These are phyloP conservation scores for Carex littledalei DNA, from an alignment of 176 grass and related monocot genomes.

Conservation along the genomic window DNA sequence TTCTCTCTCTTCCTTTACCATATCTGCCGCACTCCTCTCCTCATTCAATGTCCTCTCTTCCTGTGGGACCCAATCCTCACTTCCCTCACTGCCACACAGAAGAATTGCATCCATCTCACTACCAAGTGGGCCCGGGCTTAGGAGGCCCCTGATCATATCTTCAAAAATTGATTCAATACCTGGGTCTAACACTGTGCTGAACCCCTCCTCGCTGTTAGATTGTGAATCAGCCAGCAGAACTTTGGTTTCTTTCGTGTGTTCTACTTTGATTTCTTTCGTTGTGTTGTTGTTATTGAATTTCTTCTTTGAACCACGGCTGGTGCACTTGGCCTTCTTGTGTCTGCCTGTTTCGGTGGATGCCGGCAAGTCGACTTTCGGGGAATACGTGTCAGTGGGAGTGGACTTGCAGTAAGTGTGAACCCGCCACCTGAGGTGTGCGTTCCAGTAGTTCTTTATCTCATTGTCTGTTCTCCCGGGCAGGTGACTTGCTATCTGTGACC, in stretches of 20 bases:
- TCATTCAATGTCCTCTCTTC: not conserved
- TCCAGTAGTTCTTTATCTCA: conserved; percentile 99
- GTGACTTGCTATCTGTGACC: conserved; percentile 64
- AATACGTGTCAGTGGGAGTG: not conserved
- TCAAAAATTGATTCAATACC: conserved; percentile 32
- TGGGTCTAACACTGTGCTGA: conserved; percentile 45
- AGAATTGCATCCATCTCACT: conserved; percentile 44
- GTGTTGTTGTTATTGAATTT: not conserved
- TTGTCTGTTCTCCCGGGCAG: conserved; percentile 84
- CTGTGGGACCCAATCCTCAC: not conserved
- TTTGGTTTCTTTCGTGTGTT: not conserved
- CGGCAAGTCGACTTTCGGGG: conserved; percentile 27
- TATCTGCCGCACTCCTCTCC: not conserved
- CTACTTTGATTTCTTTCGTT: not conserved
- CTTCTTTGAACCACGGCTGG: conserved; percentile 28
- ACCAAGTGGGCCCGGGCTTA: conserved; percentile 20
- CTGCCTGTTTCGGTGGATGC: conserved; percentile 17
- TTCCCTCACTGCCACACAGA: not conserved
- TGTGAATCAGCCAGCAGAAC: not conserved
- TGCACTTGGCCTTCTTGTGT: conserved; percentile 31
- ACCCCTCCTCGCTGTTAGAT: conserved; percentile 38
- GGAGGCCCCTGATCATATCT: conserved; percentile 3
- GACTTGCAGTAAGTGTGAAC: conserved; percentile 44
- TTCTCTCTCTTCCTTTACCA: not conserved
- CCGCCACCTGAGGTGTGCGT: conserved; percentile 73